These are phyloP conservation scores for Penicillium sclerotigenum DNA, from an alignment of 2,329 filamentous ascomycete species.

Conservation along the genomic window DNA sequence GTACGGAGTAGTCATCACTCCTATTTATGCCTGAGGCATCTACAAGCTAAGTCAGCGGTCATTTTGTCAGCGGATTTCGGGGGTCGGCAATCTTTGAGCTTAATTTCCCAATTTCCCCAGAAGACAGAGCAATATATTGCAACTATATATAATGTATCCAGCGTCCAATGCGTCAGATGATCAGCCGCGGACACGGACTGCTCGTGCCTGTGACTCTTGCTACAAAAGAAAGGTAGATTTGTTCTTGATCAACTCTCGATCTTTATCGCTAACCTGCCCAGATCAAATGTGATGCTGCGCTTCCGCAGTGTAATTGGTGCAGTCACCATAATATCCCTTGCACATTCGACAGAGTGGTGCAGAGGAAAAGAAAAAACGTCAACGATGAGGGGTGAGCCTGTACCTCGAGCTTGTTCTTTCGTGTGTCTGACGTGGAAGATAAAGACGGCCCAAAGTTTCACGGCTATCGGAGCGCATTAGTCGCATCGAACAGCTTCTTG, in stretches of 20 bases:
- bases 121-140: not conserved
- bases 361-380: constrained; percentile 29
- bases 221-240: constrained; percentile 48
- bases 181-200: constrained; percentile 27
- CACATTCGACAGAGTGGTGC: constrained; percentile 42
- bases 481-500: constrained; percentile 41
- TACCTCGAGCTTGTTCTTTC: not conserved
- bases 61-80: constrained; percentile 1
- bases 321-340: constrained; percentile 48
- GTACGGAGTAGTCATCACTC: no score
- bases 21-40: not conserved
- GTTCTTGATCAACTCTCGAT: not conserved
- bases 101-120: not conserved
- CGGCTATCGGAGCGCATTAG: constrained; percentile 41
- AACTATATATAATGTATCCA: constrained; percentile 17
- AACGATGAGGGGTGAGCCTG: constrained; percentile 22
- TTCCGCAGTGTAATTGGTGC: constrained; percentile 52
- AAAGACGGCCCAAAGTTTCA: constrained; percentile 26
- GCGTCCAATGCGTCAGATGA: constrained; percentile 16
- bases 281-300: constrained; percentile 51
- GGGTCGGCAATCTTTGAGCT: not conserved
- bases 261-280: constrained; percentile 19
- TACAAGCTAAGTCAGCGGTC: not conserved
- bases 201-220: constrained; percentile 50
- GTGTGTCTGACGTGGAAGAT: not conserved